A percentile compares a stretch with the other conserved stretches of the same genome.
phyloP scores from a whole-genome alignment of 2,329 filamentous ascomycete genomes.

The Microsporum canis region DNA sequence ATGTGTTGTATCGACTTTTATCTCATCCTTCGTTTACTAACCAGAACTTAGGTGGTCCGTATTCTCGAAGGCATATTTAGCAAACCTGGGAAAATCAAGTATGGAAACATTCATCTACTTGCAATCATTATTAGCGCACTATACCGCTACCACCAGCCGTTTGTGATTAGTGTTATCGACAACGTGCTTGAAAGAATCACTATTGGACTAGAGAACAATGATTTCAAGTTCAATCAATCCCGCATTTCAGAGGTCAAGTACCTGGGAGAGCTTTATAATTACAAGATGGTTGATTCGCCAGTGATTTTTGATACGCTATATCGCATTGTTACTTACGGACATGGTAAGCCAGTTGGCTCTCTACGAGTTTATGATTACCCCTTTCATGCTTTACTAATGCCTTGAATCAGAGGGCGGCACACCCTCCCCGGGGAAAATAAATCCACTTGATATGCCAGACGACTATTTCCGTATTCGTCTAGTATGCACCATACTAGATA shows the following conservation, averaged over 20 bases:
- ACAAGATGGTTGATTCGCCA: conserved; percentile 88
- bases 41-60: conserved; percentile 46
- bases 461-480: conserved; percentile 94
- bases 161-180: conserved; percentile 84
- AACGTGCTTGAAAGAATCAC: conserved; percentile 79
- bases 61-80: conserved; percentile 85
- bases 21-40: conserved; percentile 4
- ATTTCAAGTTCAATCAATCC: conserved; percentile 94
- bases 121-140: conserved; percentile 80
- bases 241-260: conserved; percentile 94
- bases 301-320: conserved; percentile 94
- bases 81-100: conserved; percentile 94
- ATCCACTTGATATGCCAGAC: conserved; percentile 72
- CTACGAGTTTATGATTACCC: not conserved
- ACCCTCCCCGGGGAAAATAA: conserved; percentile 65
- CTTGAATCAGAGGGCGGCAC: conserved; percentile 52
- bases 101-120: conserved; percentile 87
- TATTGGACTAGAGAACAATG: conserved; percentile 83
- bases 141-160: conserved; percentile 82
- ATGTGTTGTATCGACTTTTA: not conserved
- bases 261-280: conserved; percentile 91
- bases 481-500: conserved; percentile 80
- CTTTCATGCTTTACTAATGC: not conserved
- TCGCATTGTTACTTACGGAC: conserved; percentile 85
- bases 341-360: conserved; percentile 40